These are phyloP conservation scores for Colletotrichum chlorophyti DNA, from an alignment of 2,329 filamentous ascomycete genomes.

Conservation along the genomic window DNA sequence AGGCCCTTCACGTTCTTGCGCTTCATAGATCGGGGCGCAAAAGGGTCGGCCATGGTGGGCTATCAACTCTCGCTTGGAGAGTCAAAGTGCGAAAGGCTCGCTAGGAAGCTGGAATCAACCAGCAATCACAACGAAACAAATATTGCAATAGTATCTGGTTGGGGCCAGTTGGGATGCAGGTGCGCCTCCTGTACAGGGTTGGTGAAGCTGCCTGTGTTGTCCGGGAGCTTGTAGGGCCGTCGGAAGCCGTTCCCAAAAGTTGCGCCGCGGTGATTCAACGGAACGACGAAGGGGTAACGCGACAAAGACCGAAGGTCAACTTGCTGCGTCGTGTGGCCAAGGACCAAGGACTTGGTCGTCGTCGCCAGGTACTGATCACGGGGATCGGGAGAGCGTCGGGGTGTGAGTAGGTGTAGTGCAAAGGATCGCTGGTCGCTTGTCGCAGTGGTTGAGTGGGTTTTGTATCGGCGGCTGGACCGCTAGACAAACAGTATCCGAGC, in stretches of 20 bases:
- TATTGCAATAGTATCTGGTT: background rate
- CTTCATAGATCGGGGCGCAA: slow-evolving; percentile 85
- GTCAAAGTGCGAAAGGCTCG: background rate
- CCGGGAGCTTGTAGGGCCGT: background rate
- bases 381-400: slow-evolving; percentile 14
- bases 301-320: background rate
- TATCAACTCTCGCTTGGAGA: background rate
- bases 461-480: slow-evolving; percentile 7
- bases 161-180: background rate
- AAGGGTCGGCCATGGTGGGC: slow-evolving; percentile 64
- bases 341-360: background rate
- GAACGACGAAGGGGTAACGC: background rate
- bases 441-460: slow-evolving; percentile 6
- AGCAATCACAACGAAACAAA: slow-evolving; percentile 3
- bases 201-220: background rate
- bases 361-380: background rate
- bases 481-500: slow-evolving; percentile 9
- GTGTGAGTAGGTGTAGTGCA: background rate
- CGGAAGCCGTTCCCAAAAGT: background rate
- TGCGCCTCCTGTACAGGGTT: no score
- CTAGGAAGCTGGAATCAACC: slow-evolving; percentile 5
- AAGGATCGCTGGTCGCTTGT: background rate
- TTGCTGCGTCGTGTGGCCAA: background rate
- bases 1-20: slow-evolving; percentile 99
- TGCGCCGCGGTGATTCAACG: background rate